Percentiles rank a stretch among this genome's conserved stretches.
Evolutionary conservation across 2,329 filamentous ascomycete species (phyloP).

Genomic region (Fusarium verrucosum): DNA sequence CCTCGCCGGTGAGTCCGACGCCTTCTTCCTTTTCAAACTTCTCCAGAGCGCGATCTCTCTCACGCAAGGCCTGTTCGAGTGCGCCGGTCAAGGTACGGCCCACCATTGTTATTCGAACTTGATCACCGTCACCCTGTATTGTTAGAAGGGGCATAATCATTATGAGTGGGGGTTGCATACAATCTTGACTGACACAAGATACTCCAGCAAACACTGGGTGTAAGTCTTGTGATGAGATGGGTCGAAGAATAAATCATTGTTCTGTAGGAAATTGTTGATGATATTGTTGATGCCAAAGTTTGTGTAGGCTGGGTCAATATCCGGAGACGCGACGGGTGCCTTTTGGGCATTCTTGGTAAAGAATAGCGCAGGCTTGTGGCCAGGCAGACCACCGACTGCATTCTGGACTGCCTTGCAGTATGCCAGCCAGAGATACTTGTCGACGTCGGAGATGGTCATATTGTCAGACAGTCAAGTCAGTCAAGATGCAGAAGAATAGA

Average conservation of each 20-base stretch:
- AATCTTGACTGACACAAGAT: constrained; percentile 28
- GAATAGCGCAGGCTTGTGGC: constrained; percentile 34
- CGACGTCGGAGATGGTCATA: constrained; percentile 20
- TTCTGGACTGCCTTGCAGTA: constrained; percentile 35
- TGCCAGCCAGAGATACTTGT: constrained; percentile 32
- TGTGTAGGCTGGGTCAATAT: constrained; percentile 28
- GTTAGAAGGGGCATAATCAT: neutral
- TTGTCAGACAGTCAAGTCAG: neutral
- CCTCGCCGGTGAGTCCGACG: constrained; percentile 7
- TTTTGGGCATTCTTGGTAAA: constrained; percentile 37
- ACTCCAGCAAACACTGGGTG: constrained; percentile 29
- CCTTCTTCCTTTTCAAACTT: constrained; percentile 27
- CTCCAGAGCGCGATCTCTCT: constrained; percentile 20
- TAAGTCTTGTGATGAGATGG: constrained; percentile 36
- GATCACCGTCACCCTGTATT: constrained; percentile 5
- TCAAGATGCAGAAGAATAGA: no score
- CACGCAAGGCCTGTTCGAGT: constrained; percentile 18
- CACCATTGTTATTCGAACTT: neutral
- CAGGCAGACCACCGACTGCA: constrained; percentile 29
- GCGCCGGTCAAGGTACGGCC: constrained; percentile 6
- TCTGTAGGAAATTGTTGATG: constrained; percentile 31
- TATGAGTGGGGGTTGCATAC: neutral
- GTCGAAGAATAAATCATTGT: constrained; percentile 28
- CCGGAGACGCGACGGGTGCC: constrained; percentile 26
- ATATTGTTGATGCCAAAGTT: constrained; percentile 32